Evolutionary conservation across 805 yeast genomes (phyloP).

Genomic region (Myxozyma mucilagina): DNA sequence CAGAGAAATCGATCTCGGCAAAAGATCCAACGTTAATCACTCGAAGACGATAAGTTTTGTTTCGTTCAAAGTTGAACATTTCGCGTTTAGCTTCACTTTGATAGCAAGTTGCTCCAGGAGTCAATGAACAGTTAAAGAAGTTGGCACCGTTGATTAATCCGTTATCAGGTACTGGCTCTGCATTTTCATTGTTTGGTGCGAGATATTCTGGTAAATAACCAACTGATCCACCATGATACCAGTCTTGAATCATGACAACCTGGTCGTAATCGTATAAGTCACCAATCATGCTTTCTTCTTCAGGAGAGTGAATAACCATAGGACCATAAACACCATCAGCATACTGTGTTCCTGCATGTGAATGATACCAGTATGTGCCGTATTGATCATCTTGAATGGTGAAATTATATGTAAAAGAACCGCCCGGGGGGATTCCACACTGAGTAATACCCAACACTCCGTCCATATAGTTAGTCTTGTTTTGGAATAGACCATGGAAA

Average conservation of each 20-base stretch:
- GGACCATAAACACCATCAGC: slow-evolving; percentile 76
- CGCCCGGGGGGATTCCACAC: slow-evolving; percentile 83
- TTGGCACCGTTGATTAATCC: slow-evolving; percentile 48
- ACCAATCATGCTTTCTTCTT: slow-evolving; percentile 39
- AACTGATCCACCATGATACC: slow-evolving; percentile 44
- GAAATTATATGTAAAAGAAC: slow-evolving; percentile 76
- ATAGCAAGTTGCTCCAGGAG: slow-evolving; percentile 35
- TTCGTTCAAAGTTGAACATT: slow-evolving; percentile 12
- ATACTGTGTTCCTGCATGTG: slow-evolving; percentile 85
- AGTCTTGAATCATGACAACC: slow-evolving; percentile 46
- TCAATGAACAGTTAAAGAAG: slow-evolving; percentile 37
- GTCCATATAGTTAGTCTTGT: slow-evolving; percentile 75
- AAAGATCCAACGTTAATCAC: slow-evolving; percentile 42
- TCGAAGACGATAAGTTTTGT: slow-evolving; percentile 33
- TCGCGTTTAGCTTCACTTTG: slow-evolving; percentile 32
- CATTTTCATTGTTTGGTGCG: slow-evolving; percentile 46
- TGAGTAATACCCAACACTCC: slow-evolving; percentile 86
- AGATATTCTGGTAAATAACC: slow-evolving; percentile 42
- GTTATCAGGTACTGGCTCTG: slow-evolving; percentile 44
- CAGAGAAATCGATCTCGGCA: slow-evolving; percentile 39
- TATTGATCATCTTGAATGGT: slow-evolving; percentile 66
- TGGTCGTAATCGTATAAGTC: slow-evolving; percentile 38
- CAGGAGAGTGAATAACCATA: slow-evolving; percentile 46
- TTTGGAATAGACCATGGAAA: slow-evolving; percentile 90
- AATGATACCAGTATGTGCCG: slow-evolving; percentile 97